These are phyloP conservation scores for Erysiphe pulchra DNA, from an alignment of 2,329 filamentous ascomycete genomes.

Conservation along the genomic window DNA sequence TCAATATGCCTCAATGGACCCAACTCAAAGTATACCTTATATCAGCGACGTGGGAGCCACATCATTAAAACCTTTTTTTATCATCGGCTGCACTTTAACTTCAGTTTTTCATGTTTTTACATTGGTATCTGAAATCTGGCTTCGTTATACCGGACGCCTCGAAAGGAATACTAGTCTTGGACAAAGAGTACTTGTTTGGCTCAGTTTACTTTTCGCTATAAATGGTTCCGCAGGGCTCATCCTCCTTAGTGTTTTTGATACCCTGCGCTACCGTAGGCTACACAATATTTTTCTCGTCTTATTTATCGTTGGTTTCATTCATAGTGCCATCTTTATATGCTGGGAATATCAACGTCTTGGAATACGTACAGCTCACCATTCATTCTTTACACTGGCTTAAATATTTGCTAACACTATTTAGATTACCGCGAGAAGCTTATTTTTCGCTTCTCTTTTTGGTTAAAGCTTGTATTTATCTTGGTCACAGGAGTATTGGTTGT, in stretches of 20 bases:
- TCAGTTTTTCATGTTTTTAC: constrained; percentile 59
- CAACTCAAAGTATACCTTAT: constrained; percentile 36
- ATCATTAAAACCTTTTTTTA: constrained; percentile 51
- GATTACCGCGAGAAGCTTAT: constrained; percentile 50
- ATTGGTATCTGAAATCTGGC: constrained; percentile 60
- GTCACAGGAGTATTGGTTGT: constrained; percentile 50
- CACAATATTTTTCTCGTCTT: constrained; percentile 58
- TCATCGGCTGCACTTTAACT: constrained; percentile 42
- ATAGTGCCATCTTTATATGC: constrained; percentile 73
- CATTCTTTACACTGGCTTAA: background rate
- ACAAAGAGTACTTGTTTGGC: constrained; percentile 34
- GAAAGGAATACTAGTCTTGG: constrained; percentile 38
- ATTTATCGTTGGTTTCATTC: constrained; percentile 67
- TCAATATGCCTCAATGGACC: constrained; percentile 33
- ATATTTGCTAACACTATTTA: constrained; percentile 8
- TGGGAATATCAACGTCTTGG: constrained; percentile 74
- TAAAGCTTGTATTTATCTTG: constrained; percentile 68
- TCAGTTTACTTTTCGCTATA: constrained; percentile 43
- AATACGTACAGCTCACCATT: constrained; percentile 22
- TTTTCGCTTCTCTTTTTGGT: constrained; percentile 56
- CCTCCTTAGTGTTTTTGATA: constrained; percentile 67
- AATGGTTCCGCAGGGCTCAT: constrained; percentile 60
- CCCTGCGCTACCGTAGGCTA: constrained; percentile 32
- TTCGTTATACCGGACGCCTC: constrained; percentile 59
- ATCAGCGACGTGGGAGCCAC: constrained; percentile 40